phyloP scores from a whole-genome alignment of 495 filamentous ascomycete species.

The Trichodelitschia bisporula region DNA sequence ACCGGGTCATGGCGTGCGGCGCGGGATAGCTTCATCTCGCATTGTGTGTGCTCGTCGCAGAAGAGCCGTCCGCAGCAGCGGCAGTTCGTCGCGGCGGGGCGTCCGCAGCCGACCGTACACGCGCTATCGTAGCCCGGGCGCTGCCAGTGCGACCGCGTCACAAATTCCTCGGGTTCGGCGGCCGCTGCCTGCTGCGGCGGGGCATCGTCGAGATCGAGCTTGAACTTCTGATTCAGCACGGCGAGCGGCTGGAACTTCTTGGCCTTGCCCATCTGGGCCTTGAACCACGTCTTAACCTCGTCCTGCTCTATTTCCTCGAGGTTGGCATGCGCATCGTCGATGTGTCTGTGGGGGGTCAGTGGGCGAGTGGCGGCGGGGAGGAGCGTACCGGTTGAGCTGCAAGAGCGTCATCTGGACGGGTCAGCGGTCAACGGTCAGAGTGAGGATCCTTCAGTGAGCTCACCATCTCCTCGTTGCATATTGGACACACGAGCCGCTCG shows the following conservation, averaged over 20 bases:
- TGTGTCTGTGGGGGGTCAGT: slow-evolving; percentile 33
- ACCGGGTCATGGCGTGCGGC: slow-evolving; percentile 82
- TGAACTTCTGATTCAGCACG: slow-evolving; percentile 80
- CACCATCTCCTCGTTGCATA: slow-evolving; percentile 94
- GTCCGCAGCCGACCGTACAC: slow-evolving; percentile 49
- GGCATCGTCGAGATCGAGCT: slow-evolving; percentile 77
- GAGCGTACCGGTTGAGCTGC: slow-evolving; percentile 59
- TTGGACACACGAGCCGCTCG: slow-evolving; percentile 63
- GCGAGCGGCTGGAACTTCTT: slow-evolving; percentile 89
- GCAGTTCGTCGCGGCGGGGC: slow-evolving; percentile 74
- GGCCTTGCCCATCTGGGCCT: slow-evolving; percentile 83
- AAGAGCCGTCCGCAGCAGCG: slow-evolving; percentile 79
- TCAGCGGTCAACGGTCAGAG: background rate
- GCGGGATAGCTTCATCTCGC: slow-evolving; percentile 91
- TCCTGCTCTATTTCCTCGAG: slow-evolving; percentile 85
- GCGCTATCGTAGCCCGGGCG: slow-evolving; percentile 43
- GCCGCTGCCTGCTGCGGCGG: slow-evolving; percentile 10
- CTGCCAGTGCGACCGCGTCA: slow-evolving; percentile 80
- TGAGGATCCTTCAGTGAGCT: background rate
- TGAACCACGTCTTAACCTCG: slow-evolving; percentile 96
- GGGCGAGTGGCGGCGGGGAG: background rate
- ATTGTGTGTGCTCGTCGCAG: slow-evolving; percentile 98
- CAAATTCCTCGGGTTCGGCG: slow-evolving; percentile 63
- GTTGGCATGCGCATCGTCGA: slow-evolving; percentile 83
- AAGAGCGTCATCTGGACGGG: slow-evolving; percentile 53